Percentiles rank a stretch among this genome's conserved stretches.
These are phyloP conservation scores for Diaporthe sp. DNA, from an alignment of 2,329 filamentous ascomycete genomes.

Conservation along the genomic window DNA sequence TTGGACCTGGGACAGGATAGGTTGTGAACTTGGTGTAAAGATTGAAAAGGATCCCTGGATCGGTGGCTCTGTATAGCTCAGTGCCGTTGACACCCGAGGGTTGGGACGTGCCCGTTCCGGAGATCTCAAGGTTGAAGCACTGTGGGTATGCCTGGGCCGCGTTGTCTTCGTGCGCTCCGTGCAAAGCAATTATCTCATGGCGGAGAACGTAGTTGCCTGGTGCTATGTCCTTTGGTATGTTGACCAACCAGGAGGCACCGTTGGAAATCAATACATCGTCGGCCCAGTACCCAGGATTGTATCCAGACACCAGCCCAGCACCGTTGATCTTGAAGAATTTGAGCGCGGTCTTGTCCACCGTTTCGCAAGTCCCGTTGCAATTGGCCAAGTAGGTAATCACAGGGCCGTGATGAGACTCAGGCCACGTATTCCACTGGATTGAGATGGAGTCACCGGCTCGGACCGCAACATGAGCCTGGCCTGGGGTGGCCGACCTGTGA, in stretches of 20 bases:
- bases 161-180: conserved; percentile 49
- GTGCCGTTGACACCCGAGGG: conserved; percentile 41
- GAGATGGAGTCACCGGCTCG: conserved; percentile 48
- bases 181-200: conserved; percentile 43
- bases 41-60: conserved; percentile 42
- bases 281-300: conserved; percentile 61
- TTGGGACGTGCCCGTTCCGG: conserved; percentile 46
- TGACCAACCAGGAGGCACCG: conserved; percentile 55
- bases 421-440: conserved; percentile 53
- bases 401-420: conserved; percentile 56
- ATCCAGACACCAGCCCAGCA: conserved; percentile 60
- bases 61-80: conserved; percentile 38
- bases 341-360: conserved; percentile 62
- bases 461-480: conserved; percentile 46
- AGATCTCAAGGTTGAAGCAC: conserved; percentile 57
- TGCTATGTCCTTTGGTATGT: conserved; percentile 50
- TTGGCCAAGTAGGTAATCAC: conserved; percentile 74
- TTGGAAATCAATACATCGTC: conserved; percentile 57
- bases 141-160: conserved; percentile 60
- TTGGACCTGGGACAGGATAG: conserved; percentile 42
- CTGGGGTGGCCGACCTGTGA: conserved; percentile 43
- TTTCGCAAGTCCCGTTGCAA: conserved; percentile 62
- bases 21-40: conserved; percentile 35
- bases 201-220: conserved; percentile 57
- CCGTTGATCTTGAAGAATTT: conserved; percentile 73